These are phyloP conservation scores for Abelmoschus esculentus DNA, from an alignment of 345 rosid species.

Conservation along the genomic window DNA sequence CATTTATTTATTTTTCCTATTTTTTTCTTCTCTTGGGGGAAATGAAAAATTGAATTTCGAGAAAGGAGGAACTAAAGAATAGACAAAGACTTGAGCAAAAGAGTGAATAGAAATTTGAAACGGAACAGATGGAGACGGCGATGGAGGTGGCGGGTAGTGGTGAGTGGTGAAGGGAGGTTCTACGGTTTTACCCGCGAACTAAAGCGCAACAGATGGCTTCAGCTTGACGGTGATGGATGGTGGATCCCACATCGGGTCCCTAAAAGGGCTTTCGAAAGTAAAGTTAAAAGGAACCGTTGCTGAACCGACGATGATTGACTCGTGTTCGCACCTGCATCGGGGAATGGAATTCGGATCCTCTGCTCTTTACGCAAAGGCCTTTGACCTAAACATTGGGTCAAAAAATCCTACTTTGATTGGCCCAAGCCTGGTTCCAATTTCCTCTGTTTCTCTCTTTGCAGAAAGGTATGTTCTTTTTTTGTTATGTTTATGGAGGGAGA, in stretches of 20 bases:
- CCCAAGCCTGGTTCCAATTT: no score
- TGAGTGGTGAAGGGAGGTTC: not conserved
- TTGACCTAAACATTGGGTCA: not conserved
- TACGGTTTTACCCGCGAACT: constrained; percentile 20
- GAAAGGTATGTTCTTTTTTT: no score
- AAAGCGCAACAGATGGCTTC: constrained; percentile 5
- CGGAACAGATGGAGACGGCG: constrained; percentile 1
- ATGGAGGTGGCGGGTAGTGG: not conserved
- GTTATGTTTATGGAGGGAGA: no score
- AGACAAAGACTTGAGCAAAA: not conserved
- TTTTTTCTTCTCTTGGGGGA: not conserved
- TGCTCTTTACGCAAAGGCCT: not conserved
- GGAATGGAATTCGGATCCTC: not conserved
- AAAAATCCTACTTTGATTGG: no score
- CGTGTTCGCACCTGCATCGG: not conserved
- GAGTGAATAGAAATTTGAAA: not conserved
- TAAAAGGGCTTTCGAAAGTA: not conserved
- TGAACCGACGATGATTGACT: not conserved
- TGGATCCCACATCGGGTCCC: not conserved
- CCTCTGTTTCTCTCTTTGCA: no score
- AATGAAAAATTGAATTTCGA: not conserved
- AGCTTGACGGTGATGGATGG: constrained; percentile 5
- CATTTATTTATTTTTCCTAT: not conserved
- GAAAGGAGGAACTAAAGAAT: not conserved
- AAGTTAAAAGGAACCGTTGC: not conserved